Evolutionary conservation across 352 stramenopile genomes (phyloP).

Genomic region (Albugo candida): DNA sequence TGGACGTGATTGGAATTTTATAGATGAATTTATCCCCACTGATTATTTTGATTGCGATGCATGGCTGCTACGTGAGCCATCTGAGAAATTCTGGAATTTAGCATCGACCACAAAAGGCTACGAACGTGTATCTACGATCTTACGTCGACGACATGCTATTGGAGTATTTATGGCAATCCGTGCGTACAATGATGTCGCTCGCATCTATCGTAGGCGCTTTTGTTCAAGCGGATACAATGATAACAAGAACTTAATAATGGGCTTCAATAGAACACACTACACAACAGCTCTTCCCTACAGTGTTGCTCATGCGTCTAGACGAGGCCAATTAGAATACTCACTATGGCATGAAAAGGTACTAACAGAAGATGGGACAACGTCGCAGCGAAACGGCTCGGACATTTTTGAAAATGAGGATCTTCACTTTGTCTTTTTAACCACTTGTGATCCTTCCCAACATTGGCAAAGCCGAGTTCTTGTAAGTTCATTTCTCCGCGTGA

Average conservation of each 20-base stretch:
- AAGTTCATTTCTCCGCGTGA: slow-evolving; percentile 33
- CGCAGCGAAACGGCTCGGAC: not conserved
- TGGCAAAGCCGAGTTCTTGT: slow-evolving; percentile 58
- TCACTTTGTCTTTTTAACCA: slow-evolving; percentile 61
- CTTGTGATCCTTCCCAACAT: slow-evolving; percentile 34
- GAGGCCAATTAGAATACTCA: slow-evolving; percentile 14
- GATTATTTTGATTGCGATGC: slow-evolving; percentile 60
- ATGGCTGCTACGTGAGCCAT: slow-evolving; percentile 39
- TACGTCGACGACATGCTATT: slow-evolving; percentile 53
- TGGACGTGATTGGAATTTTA: slow-evolving; percentile 53
- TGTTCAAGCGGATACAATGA: slow-evolving; percentile 51
- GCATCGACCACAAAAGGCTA: slow-evolving; percentile 53
- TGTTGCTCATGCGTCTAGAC: not conserved
- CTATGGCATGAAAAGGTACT: slow-evolving; percentile 29
- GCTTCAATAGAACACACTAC: slow-evolving; percentile 19
- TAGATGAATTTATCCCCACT: slow-evolving; percentile 25
- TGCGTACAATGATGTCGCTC: slow-evolving; percentile 49
- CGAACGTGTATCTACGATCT: slow-evolving; percentile 54
- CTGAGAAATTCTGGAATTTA: slow-evolving; percentile 38
- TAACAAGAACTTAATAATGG: slow-evolving; percentile 46
- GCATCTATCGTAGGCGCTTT: slow-evolving; percentile 23
- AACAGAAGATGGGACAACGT: slow-evolving; percentile 10
- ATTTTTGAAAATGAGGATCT: slow-evolving; percentile 23
- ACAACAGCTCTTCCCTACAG: slow-evolving; percentile 19
- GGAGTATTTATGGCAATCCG: slow-evolving; percentile 42